Percentiles rank a stretch among this genome's conserved stretches.
These are phyloP conservation scores for Plasmodium malariae DNA, from an alignment of 169 alveolate genomes.

Conservation along the genomic window DNA sequence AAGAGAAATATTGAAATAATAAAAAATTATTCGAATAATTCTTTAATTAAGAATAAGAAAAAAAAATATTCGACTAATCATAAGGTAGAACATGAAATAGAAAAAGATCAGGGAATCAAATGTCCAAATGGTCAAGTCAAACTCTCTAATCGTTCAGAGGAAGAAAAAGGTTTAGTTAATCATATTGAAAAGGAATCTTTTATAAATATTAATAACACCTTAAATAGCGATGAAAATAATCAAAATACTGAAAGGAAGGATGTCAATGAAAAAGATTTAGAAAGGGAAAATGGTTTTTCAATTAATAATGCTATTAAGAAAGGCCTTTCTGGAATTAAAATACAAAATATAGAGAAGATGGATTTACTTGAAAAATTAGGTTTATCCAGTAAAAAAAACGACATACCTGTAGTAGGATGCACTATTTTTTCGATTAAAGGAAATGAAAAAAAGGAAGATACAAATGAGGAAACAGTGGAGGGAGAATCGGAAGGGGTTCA, in stretches of 20 bases:
- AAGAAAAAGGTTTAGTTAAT: neutral
- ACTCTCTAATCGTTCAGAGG: too few relatives aligned
- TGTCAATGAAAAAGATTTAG: neutral
- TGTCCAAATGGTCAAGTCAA: too few relatives aligned
- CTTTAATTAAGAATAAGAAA: constrained; percentile 17
- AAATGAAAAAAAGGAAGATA: neutral
- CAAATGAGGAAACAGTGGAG: neutral
- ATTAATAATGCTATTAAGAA: neutral
- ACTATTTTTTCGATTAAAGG: neutral
- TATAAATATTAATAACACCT: too few relatives aligned
- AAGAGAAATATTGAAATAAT: constrained; percentile 35
- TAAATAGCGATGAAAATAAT: neutral
- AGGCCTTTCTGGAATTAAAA: neutral
- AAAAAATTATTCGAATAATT: constrained; percentile 16
- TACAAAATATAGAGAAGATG: constrained; percentile 9
- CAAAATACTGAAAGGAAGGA: constrained; percentile 4
- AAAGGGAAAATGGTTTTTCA: neutral
- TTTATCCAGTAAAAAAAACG: constrained; percentile 16
- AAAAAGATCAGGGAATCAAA: neutral
- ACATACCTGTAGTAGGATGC: neutral
- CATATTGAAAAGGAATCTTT: neutral
- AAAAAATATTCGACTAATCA: constrained; percentile 1
- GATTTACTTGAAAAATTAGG: constrained; percentile 17
- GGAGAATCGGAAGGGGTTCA: neutral
- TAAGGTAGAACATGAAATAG: neutral